A percentile compares a stretch with the other conserved stretches of the same genome.
Conservation (phyloP, 78 protist species). For the Monocercomonoides exilis region DNA sequence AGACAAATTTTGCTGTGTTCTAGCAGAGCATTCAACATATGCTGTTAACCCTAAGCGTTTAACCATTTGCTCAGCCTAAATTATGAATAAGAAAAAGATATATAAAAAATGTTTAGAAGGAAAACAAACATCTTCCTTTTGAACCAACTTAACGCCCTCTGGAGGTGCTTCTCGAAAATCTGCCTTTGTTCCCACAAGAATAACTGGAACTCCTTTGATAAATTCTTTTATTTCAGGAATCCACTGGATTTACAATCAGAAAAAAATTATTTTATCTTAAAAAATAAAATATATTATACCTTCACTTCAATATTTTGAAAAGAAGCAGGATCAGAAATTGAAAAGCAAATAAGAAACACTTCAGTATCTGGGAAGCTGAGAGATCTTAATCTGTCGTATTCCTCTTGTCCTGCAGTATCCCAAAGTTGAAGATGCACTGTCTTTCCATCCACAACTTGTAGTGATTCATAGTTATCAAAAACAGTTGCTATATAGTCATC, state of each 20-base stretch:
- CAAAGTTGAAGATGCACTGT: background rate
- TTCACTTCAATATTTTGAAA: background rate
- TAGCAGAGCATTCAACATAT: constrained; percentile 1
- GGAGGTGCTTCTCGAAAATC: background rate
- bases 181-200: constrained; percentile 8
- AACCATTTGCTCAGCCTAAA: background rate
- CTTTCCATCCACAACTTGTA: background rate
- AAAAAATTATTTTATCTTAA: background rate
- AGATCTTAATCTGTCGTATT: too few relatives aligned
- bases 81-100: background rate
- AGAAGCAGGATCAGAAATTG: background rate
- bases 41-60: background rate
- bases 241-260: background rate
- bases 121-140: background rate
- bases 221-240: background rate
- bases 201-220: background rate
- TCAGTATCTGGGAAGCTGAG: too few relatives aligned
- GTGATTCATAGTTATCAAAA: background rate
- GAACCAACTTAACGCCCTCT: background rate
- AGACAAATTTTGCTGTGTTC: background rate
- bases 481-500: too few relatives aligned
- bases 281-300: background rate
- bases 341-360: constrained; percentile 50
- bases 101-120: background rate
- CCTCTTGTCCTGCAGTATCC: too few relatives aligned